Evolutionary conservation across 805 yeast species (phyloP), one percentile per base, ranked within the genome.

Genomic region (Starmerella asiatica): DNA sequence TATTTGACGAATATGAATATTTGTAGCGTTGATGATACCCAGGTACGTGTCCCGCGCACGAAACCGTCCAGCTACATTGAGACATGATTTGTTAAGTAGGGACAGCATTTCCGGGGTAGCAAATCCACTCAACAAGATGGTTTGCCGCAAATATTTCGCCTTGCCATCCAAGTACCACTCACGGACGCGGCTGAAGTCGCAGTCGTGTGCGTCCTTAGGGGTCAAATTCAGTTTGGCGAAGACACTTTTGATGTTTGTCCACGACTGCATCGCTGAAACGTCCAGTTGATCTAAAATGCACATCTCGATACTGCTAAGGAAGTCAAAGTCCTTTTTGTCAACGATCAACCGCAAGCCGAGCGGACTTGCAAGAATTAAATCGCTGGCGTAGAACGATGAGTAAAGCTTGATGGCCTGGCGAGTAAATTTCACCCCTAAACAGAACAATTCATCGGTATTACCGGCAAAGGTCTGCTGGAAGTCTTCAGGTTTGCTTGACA

Each of bases 121-220:
- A 55, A 70, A 82, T 50, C 76, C 82, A n/a, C 81, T 64, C 48
- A 91, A 78, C 3, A 81, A 65, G 52, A 91, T 59, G 0, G 80
- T 73, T 60, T 91, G 98, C 21, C 95, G 71, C 40, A 88, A 66
- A 37, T 65, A 64, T 46, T 65, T 68, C 12, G 82, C 77, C 50
- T 82, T 76, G 46, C 83, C 93, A 53, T 91, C 86, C 47, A 91
- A 76, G 28, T 79, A 76, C 93, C 94, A 86, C 79, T 81, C 79
- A 51, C 95, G 70, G 29, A 91, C 77, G 50, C 98, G 70, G 42
- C 91, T 75, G 59, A 91, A 91, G 60, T 91, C 98, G 14, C 93
- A 79, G 42, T 75, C 79, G 47, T 75, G 85, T 47, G 80, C 76
- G 37, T 78, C 73, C 46, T 73, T 72, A 5, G 97, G 97, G 34